Base-by-base conservation (phyloP, 2,329 filamentous ascomycete genomes). In the Colletotrichum abscissum region DNA sequence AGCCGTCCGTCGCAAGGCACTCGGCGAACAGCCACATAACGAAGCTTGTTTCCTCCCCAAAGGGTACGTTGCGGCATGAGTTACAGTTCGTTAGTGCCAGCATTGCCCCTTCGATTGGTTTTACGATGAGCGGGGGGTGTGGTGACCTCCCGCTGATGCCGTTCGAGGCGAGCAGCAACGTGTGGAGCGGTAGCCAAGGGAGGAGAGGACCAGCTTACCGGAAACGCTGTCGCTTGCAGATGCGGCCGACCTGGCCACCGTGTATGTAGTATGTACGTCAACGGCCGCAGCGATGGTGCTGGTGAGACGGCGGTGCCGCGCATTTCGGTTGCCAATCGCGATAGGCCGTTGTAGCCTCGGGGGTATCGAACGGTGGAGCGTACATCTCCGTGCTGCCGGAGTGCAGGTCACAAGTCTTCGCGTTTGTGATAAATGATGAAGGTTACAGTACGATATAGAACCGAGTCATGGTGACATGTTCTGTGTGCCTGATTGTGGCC, bases 201-300 rank as follows among this genome's bases (percentile, higher is more conserved):
- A 42, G 16, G 30, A 55, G 54, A 30, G 46, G 52, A 63, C 66
- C 69, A 72, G 55, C 62, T 59, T 52, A 57, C 55, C 46, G 56
- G 55, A 65, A 70, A 70, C 28, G 56, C 60, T 62, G 67, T 57
- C 49, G 67, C 59, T 46, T 73, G 62, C 71, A 71, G 56, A 73
- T 66, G 67, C 42, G 59, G 46, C 59, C 30, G 26, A 28, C 7
- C 60, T 52, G 24, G 30, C 33, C 55, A 63, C 49, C 65, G 63
- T 38, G 46, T 55, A 56, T 26, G 26, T 16, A 54, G 46, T 55
- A 56, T 33, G 26, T 16, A 54, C 22, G 56, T 33, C 56, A 42
- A 22, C 55, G 57, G 69, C 63, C 52, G 64, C 49, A 55, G 67
- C 16, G 26, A 22, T 30, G 57, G 28, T 22, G 69, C 38, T 68